These are phyloP conservation scores for Blastobotrys buckinghamii DNA, from an alignment of 1,139 yeast genomes.

Conservation along the genomic window DNA sequence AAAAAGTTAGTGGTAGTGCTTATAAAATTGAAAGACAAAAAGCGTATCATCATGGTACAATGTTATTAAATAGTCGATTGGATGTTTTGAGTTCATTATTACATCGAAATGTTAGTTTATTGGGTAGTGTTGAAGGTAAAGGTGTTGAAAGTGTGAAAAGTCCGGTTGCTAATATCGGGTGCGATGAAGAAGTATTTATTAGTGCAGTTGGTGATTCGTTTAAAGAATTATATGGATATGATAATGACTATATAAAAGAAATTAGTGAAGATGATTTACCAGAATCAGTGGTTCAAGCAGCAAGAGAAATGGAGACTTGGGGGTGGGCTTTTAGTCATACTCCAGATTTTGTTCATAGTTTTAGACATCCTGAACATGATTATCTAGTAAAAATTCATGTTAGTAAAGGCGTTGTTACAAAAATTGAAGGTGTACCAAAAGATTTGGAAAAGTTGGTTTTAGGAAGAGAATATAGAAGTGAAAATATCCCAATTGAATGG, in stretches of 20 bases:
- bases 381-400: conserved; percentile 39
- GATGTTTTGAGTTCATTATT: conserved; percentile 52
- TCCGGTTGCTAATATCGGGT: conserved; percentile 59
- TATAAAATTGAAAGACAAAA: conserved; percentile 77
- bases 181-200: conserved; percentile 45
- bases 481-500: conserved; percentile 6
- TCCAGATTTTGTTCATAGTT: conserved; percentile 53
- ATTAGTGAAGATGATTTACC: conserved; percentile 37
- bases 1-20: conserved; percentile 89
- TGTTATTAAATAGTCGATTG: conserved; percentile 69
- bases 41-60: conserved; percentile 94
- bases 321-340: conserved; percentile 69
- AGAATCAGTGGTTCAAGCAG: conserved; percentile 39
- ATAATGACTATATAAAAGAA: conserved; percentile 12
- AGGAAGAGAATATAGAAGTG: conserved; percentile 4
- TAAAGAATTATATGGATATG: conserved; percentile 14
- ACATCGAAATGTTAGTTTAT: conserved; percentile 40
- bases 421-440: conserved; percentile 14
- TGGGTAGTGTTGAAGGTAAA: conserved; percentile 48
- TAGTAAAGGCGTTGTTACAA: conserved; percentile 37
- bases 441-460: not conserved
- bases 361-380: conserved; percentile 32
- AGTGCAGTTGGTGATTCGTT: conserved; percentile 45
- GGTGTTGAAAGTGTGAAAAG: conserved; percentile 76
- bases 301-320: conserved; percentile 50